phyloP scores from a whole-genome alignment of 257 asterid species.

The Solanum chmielewskii region DNA sequence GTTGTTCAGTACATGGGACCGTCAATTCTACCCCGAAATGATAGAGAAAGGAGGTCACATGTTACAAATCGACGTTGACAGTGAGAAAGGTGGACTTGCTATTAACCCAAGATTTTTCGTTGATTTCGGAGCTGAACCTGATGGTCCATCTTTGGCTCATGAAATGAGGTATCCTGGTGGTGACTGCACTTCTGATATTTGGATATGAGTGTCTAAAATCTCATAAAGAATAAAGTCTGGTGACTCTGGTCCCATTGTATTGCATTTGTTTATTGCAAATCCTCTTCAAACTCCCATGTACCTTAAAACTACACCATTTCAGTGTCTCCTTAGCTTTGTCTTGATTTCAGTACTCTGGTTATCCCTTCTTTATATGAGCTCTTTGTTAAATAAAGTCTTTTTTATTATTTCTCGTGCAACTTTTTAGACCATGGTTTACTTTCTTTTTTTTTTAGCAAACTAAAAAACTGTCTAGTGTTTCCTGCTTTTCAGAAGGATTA shows the following conservation, averaged over 20 bases:
- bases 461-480: neutral
- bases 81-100: conserved; percentile 69
- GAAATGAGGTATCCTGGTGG: conserved; percentile 99
- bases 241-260: neutral
- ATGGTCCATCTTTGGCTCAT: conserved; percentile 88
- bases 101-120: conserved; percentile 60
- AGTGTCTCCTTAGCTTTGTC: neutral
- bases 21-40: conserved; percentile 79
- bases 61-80: conserved; percentile 69
- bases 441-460: neutral
- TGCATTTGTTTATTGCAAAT: neutral
- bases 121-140: conserved; percentile 82
- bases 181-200: conserved; percentile 96
- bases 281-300: neutral
- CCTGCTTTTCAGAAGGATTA: neutral
- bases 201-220: conserved; percentile 31
- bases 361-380: neutral
- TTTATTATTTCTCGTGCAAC: neutral
- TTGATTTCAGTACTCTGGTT: neutral
- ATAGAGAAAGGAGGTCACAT: conserved; percentile 76
- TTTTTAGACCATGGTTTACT: neutral
- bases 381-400: neutral
- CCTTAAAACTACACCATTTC: neutral
- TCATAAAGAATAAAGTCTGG: neutral
- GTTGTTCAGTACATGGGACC: conserved; percentile 87